Percentiles rank a stretch among this genome's conserved stretches.
These are phyloP conservation scores for Gentiana macrophylla DNA, from an alignment of 257 asterid species.

Conservation along the genomic window DNA sequence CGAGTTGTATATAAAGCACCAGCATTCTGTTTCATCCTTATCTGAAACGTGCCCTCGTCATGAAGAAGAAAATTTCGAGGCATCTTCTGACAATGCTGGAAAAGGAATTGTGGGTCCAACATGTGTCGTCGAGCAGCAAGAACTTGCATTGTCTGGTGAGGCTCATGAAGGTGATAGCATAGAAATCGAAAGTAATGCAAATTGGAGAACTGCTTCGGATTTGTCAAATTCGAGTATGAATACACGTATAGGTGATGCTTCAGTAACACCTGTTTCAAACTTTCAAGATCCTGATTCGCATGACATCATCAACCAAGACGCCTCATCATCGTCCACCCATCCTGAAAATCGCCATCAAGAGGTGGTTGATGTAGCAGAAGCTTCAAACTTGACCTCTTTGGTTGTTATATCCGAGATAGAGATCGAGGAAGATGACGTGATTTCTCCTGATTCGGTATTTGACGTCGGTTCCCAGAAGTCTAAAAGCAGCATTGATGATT, in stretches of 20 bases:
- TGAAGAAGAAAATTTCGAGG: constrained; percentile 37
- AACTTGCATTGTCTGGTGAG: constrained; percentile 32
- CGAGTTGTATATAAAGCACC: constrained; percentile 47
- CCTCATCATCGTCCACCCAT: constrained; percentile 10
- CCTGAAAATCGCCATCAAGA: constrained; percentile 25
- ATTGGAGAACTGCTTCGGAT: constrained; percentile 29
- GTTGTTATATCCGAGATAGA: constrained; percentile 48
- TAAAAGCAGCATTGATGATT: constrained; percentile 38
- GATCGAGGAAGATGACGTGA: constrained; percentile 36
- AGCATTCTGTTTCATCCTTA: constrained; percentile 56
- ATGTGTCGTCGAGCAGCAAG: constrained; percentile 21
- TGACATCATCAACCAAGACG: constrained; percentile 27
- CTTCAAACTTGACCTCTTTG: constrained; percentile 33
- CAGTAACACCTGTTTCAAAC: constrained; percentile 18
- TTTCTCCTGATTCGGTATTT: constrained; percentile 44
- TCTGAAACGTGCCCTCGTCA: constrained; percentile 62
- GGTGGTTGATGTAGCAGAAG: constrained; percentile 32
- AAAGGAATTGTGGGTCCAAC: constrained; percentile 24
- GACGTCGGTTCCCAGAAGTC: constrained; percentile 50
- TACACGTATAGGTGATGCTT: constrained; percentile 24
- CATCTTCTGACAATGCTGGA: constrained; percentile 24
- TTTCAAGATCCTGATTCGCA: constrained; percentile 34
- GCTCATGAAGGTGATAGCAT: constrained; percentile 36
- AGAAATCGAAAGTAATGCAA: constrained; percentile 34
- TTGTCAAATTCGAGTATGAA: constrained; percentile 22